These are phyloP conservation scores for Akebia trifoliata DNA, from an alignment of 164 flowering plant species.

Conservation along the genomic window DNA sequence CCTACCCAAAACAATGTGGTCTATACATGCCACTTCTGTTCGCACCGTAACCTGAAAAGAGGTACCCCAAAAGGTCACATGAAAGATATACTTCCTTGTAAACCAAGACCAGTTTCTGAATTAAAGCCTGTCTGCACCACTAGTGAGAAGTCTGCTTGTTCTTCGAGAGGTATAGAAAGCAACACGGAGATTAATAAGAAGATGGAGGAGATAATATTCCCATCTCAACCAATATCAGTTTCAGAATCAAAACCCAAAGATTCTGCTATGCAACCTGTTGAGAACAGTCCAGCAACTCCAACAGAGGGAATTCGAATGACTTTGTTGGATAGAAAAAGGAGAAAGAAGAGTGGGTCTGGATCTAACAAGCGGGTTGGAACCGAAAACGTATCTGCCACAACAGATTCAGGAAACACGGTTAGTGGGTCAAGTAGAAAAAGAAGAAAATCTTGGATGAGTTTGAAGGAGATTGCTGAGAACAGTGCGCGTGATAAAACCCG, in stretches of 20 bases:
- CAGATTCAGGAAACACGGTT: constrained; percentile 19
- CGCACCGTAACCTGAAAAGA: constrained; percentile 49
- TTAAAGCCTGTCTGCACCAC: constrained; percentile 2
- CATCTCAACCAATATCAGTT: background rate
- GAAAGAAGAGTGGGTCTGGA: constrained; percentile 38
- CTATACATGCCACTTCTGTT: constrained; percentile 70
- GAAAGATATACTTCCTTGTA: constrained; percentile 43
- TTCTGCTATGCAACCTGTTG: background rate
- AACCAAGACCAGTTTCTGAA: constrained; percentile 19
- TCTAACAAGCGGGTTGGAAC: constrained; percentile 30
- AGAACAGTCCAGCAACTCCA: constrained; percentile 36
- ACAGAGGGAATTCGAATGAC: constrained; percentile 6
- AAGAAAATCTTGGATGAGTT: constrained; percentile 56
- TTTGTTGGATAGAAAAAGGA: constrained; percentile 40
- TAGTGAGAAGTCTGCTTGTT: background rate
- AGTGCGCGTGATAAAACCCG: constrained; percentile 17
- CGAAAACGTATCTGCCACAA: constrained; percentile 17
- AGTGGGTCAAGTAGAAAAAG: constrained; percentile 31
- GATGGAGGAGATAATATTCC: background rate
- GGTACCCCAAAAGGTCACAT: constrained; percentile 64
- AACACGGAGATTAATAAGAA: background rate
- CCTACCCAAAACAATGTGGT: constrained; percentile 50
- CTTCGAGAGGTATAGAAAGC: background rate
- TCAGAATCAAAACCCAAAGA: background rate
- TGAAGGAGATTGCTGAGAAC: constrained; percentile 54